phyloP scores from a whole-genome alignment of 106 monocot genomes.

The Dendrobium huoshanense region DNA sequence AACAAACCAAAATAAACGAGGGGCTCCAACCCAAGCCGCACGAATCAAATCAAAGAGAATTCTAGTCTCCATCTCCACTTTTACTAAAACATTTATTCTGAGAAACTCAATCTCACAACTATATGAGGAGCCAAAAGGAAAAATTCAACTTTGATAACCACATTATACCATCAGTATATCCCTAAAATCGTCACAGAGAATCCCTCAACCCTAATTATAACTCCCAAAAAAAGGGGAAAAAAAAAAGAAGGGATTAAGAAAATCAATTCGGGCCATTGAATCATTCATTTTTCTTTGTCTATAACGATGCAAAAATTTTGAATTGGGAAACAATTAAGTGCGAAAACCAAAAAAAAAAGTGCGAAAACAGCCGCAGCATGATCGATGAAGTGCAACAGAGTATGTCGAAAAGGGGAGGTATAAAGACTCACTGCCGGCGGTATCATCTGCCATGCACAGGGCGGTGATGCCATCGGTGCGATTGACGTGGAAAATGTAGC shows the following conservation, averaged over 20 bases:
- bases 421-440: slow-evolving; percentile 63
- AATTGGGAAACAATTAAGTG: background rate
- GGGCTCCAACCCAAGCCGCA: too few species aligned
- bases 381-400: background rate
- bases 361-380: background rate
- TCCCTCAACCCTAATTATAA: background rate
- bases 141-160: background rate
- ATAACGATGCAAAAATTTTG: background rate
- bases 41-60: too few species aligned
- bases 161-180: background rate
- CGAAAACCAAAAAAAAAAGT: background rate
- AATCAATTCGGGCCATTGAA: background rate
- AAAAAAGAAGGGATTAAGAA: background rate
- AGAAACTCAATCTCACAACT: background rate
- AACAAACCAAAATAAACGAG: too few species aligned
- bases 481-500: slow-evolving; percentile 90
- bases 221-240: background rate
- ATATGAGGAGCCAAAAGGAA: background rate
- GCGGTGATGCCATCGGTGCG: slow-evolving; percentile 97
- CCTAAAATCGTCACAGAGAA: background rate
- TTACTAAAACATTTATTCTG: background rate
- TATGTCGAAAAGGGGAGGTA: background rate
- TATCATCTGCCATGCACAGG: slow-evolving; percentile 94
- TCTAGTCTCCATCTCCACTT: too few species aligned
- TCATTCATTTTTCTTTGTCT: background rate